Percentiles rank a stretch among this genome's conserved stretches.
Conservation (phyloP, 106 monocot genomes). For the Phalaenopsis equestris region DNA sequence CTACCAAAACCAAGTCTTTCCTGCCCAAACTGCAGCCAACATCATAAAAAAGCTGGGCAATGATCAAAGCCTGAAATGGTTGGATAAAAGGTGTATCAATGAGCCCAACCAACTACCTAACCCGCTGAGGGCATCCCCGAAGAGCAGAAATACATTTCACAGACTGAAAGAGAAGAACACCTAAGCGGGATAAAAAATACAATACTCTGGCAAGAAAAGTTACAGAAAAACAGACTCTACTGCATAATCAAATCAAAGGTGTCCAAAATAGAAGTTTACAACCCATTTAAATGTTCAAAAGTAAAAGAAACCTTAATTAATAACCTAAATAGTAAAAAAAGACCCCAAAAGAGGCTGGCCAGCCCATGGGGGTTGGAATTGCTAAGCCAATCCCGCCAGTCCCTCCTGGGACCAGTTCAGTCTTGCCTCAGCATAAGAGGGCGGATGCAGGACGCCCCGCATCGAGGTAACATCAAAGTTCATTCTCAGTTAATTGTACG, state of each 20-base stretch:
- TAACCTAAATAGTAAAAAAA: too few species aligned
- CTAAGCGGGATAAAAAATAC: neutral
- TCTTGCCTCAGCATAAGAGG: too few species aligned
- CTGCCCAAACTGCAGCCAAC: neutral
- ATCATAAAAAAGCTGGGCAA: neutral
- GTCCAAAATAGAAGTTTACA: too few species aligned
- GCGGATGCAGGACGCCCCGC: too few species aligned
- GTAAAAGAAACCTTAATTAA: too few species aligned
- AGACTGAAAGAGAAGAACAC: neutral
- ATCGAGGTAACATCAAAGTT: neutral
- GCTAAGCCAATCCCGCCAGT: too few species aligned
- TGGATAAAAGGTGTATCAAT: neutral
- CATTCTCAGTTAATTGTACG: neutral
- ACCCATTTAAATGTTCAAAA: too few species aligned
- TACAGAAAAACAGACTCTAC: too few species aligned
- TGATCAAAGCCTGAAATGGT: neutral
- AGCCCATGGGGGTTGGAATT: too few species aligned
- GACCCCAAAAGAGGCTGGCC: too few species aligned
- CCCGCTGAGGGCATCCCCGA: neutral
- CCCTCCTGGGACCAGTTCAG: too few species aligned
- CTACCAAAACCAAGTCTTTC: neutral
- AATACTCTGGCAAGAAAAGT: neutral
- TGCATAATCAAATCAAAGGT: too few species aligned
- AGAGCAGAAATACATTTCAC: neutral
- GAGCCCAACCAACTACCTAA: neutral